A percentile compares a stretch with the other conserved stretches of the same genome.
These are phyloP conservation scores for Zostera marina DNA, from an alignment of 116 monocot genomes.

Conservation along the genomic window DNA sequence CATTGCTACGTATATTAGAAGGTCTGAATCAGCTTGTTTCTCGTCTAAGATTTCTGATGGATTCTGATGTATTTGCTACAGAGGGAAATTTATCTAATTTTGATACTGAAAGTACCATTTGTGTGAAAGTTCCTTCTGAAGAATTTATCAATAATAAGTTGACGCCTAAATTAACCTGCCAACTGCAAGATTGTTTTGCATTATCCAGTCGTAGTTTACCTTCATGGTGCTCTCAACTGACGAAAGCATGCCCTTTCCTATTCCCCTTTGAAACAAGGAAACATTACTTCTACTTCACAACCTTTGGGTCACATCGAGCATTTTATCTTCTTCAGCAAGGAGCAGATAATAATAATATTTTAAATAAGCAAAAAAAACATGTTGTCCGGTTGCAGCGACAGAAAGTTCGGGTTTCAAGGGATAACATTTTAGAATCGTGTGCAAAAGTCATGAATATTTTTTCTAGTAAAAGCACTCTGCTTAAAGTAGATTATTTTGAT, in stretches of 20 bases:
- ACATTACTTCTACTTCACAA: slow-evolving; percentile 81
- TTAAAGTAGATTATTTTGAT: slow-evolving; percentile 99
- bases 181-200: slow-evolving; percentile 90
- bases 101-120: slow-evolving; percentile 34
- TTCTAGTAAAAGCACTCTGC: slow-evolving; percentile 85
- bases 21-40: slow-evolving; percentile 82
- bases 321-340: slow-evolving; percentile 76
- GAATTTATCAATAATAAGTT: slow-evolving; percentile 76
- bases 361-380: slow-evolving; percentile 66
- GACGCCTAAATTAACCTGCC: slow-evolving; percentile 74
- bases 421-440: slow-evolving; percentile 86
- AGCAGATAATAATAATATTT: slow-evolving; percentile 42
- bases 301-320: slow-evolving; percentile 88
- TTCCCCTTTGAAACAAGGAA: slow-evolving; percentile 93
- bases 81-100: slow-evolving; percentile 41
- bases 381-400: slow-evolving; percentile 85
- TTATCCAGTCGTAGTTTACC: slow-evolving; percentile 92
- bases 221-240: slow-evolving; percentile 91
- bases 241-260: slow-evolving; percentile 87
- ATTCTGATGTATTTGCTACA: slow-evolving; percentile 62
- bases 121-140: slow-evolving; percentile 40
- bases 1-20: slow-evolving; percentile 71
- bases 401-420: slow-evolving; percentile 92
- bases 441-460: slow-evolving; percentile 97
- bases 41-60: slow-evolving; percentile 42